Conservation (phyloP, 768 basidiomycete species). For the Suillus hirtellus region DNA sequence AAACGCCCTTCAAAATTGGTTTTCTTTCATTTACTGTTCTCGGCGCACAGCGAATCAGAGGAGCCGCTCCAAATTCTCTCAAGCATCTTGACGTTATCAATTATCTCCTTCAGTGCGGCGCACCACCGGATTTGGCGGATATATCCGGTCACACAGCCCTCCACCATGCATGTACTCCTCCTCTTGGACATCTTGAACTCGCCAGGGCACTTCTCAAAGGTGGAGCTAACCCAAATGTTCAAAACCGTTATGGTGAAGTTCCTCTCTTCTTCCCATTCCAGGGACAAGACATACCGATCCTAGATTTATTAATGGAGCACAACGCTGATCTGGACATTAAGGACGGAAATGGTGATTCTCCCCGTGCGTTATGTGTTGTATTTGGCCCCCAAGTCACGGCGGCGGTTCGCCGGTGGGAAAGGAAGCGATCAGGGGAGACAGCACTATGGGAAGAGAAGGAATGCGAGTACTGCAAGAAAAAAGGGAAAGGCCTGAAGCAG, state of each 20-base stretch:
- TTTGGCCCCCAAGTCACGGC: conserved; percentile 49
- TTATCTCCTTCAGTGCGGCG: conserved; percentile 43
- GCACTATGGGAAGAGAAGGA: conserved; percentile 41
- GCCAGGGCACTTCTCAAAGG: conserved; percentile 41
- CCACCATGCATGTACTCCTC: conserved; percentile 42
- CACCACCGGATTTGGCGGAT: conserved; percentile 42
- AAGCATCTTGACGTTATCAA: conserved; percentile 38
- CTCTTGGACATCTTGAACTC: conserved; percentile 29
- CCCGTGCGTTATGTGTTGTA: conserved; percentile 29
- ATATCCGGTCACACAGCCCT: conserved; percentile 52
- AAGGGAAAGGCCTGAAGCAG: conserved; percentile 36
- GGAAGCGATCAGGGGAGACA: conserved; percentile 44
- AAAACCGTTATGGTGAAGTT: conserved; percentile 49
- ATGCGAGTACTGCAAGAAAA: conserved; percentile 42
- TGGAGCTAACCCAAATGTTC: conserved; percentile 51
- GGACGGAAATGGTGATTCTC: conserved; percentile 41
- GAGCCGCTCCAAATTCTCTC: conserved; percentile 17
- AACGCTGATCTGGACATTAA: conserved; percentile 44
- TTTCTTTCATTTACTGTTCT: conserved; percentile 42
- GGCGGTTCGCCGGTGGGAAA: conserved; percentile 45
- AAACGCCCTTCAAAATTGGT: conserved; percentile 45
- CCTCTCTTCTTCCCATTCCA: conserved; percentile 39
- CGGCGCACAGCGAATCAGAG: conserved; percentile 40
- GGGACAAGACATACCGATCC: conserved; percentile 30
- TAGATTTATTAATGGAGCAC: conserved; percentile 51